A percentile compares a stretch with the other conserved stretches of the same genome.
phyloP scores from a whole-genome alignment of 495 filamentous ascomycete species.

The Cudoniella acicularis region DNA sequence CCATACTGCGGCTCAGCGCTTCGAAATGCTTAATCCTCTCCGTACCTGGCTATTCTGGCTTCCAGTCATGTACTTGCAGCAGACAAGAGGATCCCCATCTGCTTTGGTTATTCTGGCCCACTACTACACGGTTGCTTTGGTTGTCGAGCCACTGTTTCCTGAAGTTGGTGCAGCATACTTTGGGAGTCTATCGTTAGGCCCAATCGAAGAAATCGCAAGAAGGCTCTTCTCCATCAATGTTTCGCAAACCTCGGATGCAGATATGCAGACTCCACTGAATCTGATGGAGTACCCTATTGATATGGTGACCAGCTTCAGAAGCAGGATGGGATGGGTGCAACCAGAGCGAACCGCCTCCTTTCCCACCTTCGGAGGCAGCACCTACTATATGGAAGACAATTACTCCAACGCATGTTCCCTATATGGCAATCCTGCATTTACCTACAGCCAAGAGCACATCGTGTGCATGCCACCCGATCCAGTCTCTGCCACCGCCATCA shows the following conservation, averaged over 20 bases:
- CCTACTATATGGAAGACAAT: conserved; percentile 29
- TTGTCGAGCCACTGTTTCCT: conserved; percentile 86
- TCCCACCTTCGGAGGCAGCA: conserved; percentile 45
- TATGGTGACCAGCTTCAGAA: conserved; percentile 56
- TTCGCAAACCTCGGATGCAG: conserved; percentile 39
- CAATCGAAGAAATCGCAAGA: conserved; percentile 74
- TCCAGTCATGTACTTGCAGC: conserved; percentile 64
- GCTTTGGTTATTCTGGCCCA: conserved; percentile 82
- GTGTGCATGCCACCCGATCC: conserved; percentile 34
- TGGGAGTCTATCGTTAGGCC: conserved; percentile 67
- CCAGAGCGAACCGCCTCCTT: conserved; percentile 50
- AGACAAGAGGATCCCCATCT: conserved; percentile 53
- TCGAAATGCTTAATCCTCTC: conserved; percentile 79
- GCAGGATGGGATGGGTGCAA: conserved; percentile 58
- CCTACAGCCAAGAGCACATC: conserved; percentile 53
- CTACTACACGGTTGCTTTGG: conserved; percentile 83
- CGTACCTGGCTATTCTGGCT: conserved; percentile 95
- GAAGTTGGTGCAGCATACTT: conserved; percentile 87
- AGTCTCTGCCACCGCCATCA: conserved; percentile 37
- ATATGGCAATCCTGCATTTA: conserved; percentile 49
- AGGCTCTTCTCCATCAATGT: conserved; percentile 49
- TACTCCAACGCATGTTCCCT: conserved; percentile 40
- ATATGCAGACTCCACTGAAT: conserved; percentile 45
- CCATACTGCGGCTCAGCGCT: conserved; percentile 73
- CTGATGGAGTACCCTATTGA: conserved; percentile 63